Evolutionary conservation across 1,284 basidiomycete species (phyloP).

Genomic region (Heterobasidion occidentale): DNA sequence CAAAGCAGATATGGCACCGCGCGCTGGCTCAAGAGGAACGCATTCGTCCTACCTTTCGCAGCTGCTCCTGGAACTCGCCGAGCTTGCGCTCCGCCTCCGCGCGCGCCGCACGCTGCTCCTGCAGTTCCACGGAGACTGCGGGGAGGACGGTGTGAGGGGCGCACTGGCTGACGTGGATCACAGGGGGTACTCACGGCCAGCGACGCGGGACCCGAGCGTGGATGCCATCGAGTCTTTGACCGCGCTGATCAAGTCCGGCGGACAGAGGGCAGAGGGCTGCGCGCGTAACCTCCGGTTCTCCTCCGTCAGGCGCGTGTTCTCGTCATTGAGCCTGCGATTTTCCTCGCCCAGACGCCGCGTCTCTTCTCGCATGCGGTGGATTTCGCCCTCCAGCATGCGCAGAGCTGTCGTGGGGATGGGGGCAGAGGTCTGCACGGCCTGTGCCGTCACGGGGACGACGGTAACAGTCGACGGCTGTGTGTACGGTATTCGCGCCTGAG

Average conservation of each 20-base stretch:
- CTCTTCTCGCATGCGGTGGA: slow-evolving; percentile 8
- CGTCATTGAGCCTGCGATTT: slow-evolving; percentile 10
- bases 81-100: slow-evolving; percentile 12
- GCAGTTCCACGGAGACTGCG: slow-evolving; percentile 10
- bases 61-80: slow-evolving; percentile 11
- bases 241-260: slow-evolving; percentile 7
- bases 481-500: not conserved
- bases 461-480: not conserved
- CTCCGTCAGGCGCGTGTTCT: slow-evolving; percentile 10
- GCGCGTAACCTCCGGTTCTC: slow-evolving; percentile 6
- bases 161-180: not conserved
- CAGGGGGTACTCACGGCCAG: slow-evolving; percentile 5
- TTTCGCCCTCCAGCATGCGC: slow-evolving; percentile 2
- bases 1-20: not conserved
- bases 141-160: not conserved
- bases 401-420: not conserved
- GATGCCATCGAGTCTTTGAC: slow-evolving; percentile 9
- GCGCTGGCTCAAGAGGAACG: not conserved
- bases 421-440: not conserved
- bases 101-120: slow-evolving; percentile 11
- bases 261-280: slow-evolving; percentile 1
- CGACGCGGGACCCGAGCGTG: slow-evolving; percentile 8
- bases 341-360: slow-evolving; percentile 8
- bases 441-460: not conserved
- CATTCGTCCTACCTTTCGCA: slow-evolving; percentile 10